Evolutionary conservation across 179 eudicot species (phyloP).

Genomic region (Silene noctiflora): DNA sequence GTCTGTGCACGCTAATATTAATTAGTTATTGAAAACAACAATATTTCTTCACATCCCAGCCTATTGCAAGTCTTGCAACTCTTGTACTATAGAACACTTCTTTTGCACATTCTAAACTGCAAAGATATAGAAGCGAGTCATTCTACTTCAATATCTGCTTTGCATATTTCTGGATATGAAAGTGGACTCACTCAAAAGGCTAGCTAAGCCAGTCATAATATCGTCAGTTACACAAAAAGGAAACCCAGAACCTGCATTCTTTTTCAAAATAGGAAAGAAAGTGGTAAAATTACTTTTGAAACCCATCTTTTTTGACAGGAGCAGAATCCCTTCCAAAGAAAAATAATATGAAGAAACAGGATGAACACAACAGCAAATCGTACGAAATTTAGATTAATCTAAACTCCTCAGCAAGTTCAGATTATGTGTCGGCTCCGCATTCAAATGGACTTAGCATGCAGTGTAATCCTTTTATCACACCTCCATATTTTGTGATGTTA

Average conservation of each 20-base stretch:
- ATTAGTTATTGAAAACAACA: constrained; percentile 1
- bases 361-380: not conserved
- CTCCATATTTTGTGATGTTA: not conserved
- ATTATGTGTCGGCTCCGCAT: not conserved
- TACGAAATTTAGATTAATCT: not conserved
- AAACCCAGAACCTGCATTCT: too few relatives aligned
- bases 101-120: not conserved
- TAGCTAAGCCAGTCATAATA: not conserved
- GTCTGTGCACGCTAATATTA: not conserved
- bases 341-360: not conserved
- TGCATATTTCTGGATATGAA: constrained; percentile 7
- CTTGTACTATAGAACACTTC: not conserved
- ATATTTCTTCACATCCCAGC: not conserved
- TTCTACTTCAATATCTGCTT: not conserved
- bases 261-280: too few relatives aligned
- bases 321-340: not conserved
- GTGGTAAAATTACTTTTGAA: too few relatives aligned
- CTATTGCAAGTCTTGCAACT: not conserved
- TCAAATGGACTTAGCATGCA: not conserved
- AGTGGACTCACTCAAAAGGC: not conserved
- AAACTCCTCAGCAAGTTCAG: too few relatives aligned
- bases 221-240: not conserved
- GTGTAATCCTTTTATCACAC: not conserved
- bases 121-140: not conserved
- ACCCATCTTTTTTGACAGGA: too few relatives aligned